Base-by-base conservation (phyloP, 2,329 filamentous ascomycete genomes). In the Ceratocystis huliohia region DNA sequence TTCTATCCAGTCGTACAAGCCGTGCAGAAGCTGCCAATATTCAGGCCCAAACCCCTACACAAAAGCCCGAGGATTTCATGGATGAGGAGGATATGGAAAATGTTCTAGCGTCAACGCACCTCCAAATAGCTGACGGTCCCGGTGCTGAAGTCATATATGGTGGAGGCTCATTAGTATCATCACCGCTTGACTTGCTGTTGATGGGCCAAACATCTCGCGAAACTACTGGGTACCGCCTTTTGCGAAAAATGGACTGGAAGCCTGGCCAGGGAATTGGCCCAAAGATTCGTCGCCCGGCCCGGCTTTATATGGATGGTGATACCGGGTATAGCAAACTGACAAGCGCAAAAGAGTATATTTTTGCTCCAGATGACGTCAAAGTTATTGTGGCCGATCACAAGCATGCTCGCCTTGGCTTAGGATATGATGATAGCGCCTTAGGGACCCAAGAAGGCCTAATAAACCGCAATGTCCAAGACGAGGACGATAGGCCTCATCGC, bases 201-300 rank as follows among this genome's bases (percentile, higher is more conserved):
- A 50, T 84, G 88, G 71, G 89, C 90, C 63, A 46, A 41, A 15
- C 76, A 96, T 1, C 85, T 96, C 69, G 82, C 45, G 89, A 96
- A 69, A 96, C 91, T 0, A 91, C 95, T 81, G 94, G 94, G 1
- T 80, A 88, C 15, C 92, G 89, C 73, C 79, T 99, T 17, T 78
- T 97, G 68, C 89, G 88, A 73, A 88, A 83, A 72, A 97, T 99
- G 93, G 94, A 93, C 17, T 99, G 94, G 94, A 89, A 88, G 72
- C 88, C 93, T 69, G 93, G 92, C 0, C 92, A 97, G 75, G 94
- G 94, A 2, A 86, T 97, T 69, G 94, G 94, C 0, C 91, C 91
- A 25, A 96, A 91, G 75, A 79, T 96, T 44, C 84, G 86, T 65
- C 83, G 94, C 62, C 81, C 80, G 73, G 90, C 91, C 46, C 81